phyloP scores from a whole-genome alignment of 805 yeast species.

The Tetrapisispora phaffii region DNA sequence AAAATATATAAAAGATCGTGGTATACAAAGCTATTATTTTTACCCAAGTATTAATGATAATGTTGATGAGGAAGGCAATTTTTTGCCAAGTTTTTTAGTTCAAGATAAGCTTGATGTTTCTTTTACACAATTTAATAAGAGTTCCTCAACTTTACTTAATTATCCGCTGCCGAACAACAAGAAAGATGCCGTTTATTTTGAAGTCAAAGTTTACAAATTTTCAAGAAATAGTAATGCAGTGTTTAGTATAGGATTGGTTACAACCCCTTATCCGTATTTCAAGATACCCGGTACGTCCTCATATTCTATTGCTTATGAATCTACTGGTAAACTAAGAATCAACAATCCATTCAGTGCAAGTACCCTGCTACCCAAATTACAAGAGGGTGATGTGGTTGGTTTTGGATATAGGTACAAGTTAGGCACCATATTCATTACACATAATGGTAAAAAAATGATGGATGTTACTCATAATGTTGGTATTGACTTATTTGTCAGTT shows the following conservation, averaged over 20 bases:
- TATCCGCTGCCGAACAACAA: conserved; percentile 34
- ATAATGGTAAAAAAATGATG: conserved; percentile 80
- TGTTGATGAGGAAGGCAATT: conserved; percentile 25
- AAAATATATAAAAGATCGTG: conserved; percentile 27
- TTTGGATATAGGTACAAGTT: conserved; percentile 75
- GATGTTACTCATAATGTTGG: conserved; percentile 71
- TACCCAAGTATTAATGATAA: conserved; percentile 30
- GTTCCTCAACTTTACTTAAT: conserved; percentile 29
- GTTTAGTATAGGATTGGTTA: conserved; percentile 56
- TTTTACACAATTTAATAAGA: conserved; percentile 24
- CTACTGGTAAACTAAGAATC: conserved; percentile 59
- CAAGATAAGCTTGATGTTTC: conserved; percentile 28
- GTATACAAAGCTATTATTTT: conserved; percentile 28
- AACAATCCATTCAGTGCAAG: conserved; percentile 48
- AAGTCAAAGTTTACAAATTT: conserved; percentile 41
- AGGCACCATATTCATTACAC: conserved; percentile 83
- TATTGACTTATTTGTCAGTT: conserved; percentile 32
- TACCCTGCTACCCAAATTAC: conserved; percentile 35
- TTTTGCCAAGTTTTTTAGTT: conserved; percentile 28
- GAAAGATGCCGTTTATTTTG: conserved; percentile 64
- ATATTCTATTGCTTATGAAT: conserved; percentile 64
- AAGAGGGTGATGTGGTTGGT: conserved; percentile 88
- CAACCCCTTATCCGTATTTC: conserved; percentile 68
- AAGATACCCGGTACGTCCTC: conserved; percentile 65
- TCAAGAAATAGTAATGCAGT: conserved; percentile 33